Percentiles rank a stretch among this genome's conserved stretches.
Evolutionary conservation across 257 asterid genomes (phyloP).

Genomic region (Nyctanthes arbortristis): DNA sequence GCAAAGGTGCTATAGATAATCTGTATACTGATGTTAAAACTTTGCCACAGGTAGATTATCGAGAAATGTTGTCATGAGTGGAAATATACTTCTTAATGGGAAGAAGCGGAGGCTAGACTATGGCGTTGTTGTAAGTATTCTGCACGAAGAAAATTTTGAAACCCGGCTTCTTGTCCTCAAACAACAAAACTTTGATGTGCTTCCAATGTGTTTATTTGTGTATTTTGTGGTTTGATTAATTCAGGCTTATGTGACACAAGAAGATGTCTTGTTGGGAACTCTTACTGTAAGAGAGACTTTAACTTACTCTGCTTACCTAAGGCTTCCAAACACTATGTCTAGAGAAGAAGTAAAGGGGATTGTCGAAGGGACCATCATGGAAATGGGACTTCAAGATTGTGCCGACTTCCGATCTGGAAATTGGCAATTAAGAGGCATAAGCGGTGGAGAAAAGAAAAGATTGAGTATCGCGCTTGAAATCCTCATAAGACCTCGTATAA

Average conservation of each 20-base stretch:
- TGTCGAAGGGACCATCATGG: conserved; percentile 74
- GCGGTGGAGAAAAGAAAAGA: conserved; percentile 95
- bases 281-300: conserved; percentile 85
- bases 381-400: conserved; percentile 89
- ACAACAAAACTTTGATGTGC: neutral
- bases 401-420: conserved; percentile 74
- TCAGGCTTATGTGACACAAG: conserved; percentile 98
- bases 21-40: neutral
- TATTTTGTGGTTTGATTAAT: conserved; percentile 6
- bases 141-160: neutral
- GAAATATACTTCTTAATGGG: conserved; percentile 84
- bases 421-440: conserved; percentile 89
- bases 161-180: neutral
- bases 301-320: conserved; percentile 72
- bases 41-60: conserved; percentile 76
- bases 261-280: conserved; percentile 83
- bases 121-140: conserved; percentile 77
- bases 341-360: conserved; percentile 51
- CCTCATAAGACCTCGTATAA: conserved; percentile 71
- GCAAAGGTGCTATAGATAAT: neutral
- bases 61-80: conserved; percentile 82
- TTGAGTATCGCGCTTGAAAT: conserved; percentile 90
- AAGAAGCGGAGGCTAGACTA: conserved; percentile 73
- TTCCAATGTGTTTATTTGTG: neutral
- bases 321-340: conserved; percentile 71